Evolutionary conservation across 176 grass and related monocot genomes (phyloP), one percentile per base, ranked within the genome.

Genomic region (Triticum aestivum): DNA sequence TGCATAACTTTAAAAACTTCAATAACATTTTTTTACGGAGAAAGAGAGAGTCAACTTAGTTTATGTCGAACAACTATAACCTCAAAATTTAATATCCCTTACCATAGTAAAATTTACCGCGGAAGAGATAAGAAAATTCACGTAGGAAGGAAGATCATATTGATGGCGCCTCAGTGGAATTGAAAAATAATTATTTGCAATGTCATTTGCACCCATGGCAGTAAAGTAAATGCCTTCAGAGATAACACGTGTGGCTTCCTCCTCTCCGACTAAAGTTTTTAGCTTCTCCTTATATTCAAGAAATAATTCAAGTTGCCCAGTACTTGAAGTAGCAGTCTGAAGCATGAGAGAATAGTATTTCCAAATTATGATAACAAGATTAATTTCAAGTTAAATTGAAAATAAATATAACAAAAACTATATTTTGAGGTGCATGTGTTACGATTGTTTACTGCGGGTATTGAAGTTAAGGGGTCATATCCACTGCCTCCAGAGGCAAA

Each of bases 401-500:
- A 21, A 45, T 20, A 81, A 69, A 41, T 13, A 59, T 23, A 68
- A 24, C 3, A 2, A 51, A 21, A 79, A 59, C 11, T 59, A 45
- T 14, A 38, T 47, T 47, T 1, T 26, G 2, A 32, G 5, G 13
- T 26, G n/a, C 39, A 39, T 3, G 11, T 42, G 11, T 45, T 87
- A 47, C 27, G 14, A 29, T 38, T 8, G 6, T 44, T 37, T 89
- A 92, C 91, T 42, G 78, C 2, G 0, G 77, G 3, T 68, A 10
- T 30, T 11, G 91, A 78, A 59, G 91, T 93, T 20, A 90, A 65
- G 12, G 85, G 91, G 32, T 93, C 91, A 52, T 81, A 93, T 82
- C 91, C 91, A 77, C 84, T 93, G 5, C 87, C 87, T 37, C 91
- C 91, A 8, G 20, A 82, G 63, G 91, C 88, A 29, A 93, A 93